These are phyloP conservation scores for Penicillium soppii DNA, from an alignment of 495 filamentous ascomycete genomes.

Conservation along the genomic window DNA sequence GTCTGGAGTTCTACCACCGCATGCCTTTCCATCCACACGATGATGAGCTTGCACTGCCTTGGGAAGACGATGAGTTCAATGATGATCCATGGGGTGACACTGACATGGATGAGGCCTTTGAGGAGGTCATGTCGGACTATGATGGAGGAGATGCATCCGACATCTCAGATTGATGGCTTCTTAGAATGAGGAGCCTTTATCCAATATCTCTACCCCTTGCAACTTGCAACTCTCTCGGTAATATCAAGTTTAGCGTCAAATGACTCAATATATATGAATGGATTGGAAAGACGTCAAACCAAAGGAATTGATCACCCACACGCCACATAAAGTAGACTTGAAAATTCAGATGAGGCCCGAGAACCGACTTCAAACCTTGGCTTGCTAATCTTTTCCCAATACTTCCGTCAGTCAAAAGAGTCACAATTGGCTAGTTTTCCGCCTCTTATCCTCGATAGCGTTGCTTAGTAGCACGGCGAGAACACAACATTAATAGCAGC, in stretches of 20 bases:
- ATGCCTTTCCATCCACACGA: neutral
- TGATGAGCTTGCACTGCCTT: neutral
- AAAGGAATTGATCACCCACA: neutral
- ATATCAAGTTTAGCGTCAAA: too few relatives aligned
- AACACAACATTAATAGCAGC: neutral
- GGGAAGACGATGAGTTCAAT: neutral
- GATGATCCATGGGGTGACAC: neutral
- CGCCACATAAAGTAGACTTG: neutral
- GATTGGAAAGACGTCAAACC: too few relatives aligned
- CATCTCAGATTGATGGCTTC: neutral
- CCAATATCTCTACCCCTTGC: too few relatives aligned
- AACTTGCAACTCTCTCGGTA: too few relatives aligned
- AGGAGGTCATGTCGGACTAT: neutral
- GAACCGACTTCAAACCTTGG: neutral
- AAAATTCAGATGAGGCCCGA: neutral
- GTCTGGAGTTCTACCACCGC: neutral
- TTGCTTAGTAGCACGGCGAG: too few relatives aligned
- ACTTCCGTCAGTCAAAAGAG: neutral
- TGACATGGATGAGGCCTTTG: slow-evolving; percentile 1
- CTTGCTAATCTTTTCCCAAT: neutral
- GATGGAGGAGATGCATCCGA: neutral
- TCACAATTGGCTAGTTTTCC: neutral
- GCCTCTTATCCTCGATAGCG: too few relatives aligned
- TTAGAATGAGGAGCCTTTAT: too few relatives aligned
- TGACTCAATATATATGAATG: too few relatives aligned